Evolutionary conservation across 257 asterid genomes (phyloP).

Genomic region (Sherardia arvensis): DNA sequence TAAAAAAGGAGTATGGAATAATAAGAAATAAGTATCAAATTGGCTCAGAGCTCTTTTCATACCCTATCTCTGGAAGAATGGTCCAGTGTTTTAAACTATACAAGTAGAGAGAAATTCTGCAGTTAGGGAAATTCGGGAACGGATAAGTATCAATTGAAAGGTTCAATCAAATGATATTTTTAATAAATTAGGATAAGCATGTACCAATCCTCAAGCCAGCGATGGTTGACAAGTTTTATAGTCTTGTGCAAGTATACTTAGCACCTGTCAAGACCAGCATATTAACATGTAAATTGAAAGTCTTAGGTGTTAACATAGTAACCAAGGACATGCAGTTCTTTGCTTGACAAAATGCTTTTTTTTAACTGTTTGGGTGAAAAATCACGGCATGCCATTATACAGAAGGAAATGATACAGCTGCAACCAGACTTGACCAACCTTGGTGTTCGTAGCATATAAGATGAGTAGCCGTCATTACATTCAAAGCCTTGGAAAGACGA

Average conservation of each 20-base stretch:
- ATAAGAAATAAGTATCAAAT: neutral
- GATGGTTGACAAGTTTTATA: constrained; percentile 79
- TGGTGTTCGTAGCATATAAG: constrained; percentile 93
- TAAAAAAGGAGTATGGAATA: neutral
- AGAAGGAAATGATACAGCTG: neutral
- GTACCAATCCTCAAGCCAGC: constrained; percentile 92
- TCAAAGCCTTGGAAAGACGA: constrained; percentile 69
- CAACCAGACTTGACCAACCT: constrained; percentile 37
- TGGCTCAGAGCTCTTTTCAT: constrained; percentile 56
- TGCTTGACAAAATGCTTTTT: no score
- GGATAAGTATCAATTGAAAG: no score
- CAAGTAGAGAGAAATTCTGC: neutral
- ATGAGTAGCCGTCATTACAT: constrained; percentile 77
- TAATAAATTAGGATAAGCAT: constrained; percentile 12
- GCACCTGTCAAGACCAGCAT: constrained; percentile 49
- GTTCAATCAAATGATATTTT: neutral
- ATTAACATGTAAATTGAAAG: neutral
- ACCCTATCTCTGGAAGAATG: constrained; percentile 73
- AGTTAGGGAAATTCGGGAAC: neutral
- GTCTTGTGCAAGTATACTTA: constrained; percentile 80
- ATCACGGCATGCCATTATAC: neutral
- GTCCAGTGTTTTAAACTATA: constrained; percentile 82
- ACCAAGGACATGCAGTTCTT: no score
- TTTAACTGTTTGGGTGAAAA: no score
- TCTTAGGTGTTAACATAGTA: no score